Evolutionary conservation across 768 basidiomycete genomes (phyloP).

Genomic region (Omphalotus guepiniiformis): DNA sequence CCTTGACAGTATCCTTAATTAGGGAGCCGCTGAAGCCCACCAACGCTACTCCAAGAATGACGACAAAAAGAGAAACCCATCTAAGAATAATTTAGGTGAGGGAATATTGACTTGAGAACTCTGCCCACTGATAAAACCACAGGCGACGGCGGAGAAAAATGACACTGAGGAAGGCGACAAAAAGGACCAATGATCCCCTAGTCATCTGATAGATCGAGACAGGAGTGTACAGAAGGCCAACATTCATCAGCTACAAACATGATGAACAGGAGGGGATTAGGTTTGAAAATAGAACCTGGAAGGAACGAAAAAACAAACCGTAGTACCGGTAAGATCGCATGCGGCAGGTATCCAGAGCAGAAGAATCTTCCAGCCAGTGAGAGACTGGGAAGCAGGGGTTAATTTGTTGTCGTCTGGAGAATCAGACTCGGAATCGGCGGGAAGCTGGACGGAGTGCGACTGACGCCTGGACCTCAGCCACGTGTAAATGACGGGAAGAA

Average conservation of each 20-base stretch:
- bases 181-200: slow-evolving; percentile 87
- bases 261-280: slow-evolving; percentile 5
- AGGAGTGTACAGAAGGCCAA: slow-evolving; percentile 92
- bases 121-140: slow-evolving; percentile 79
- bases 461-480: slow-evolving; percentile 49
- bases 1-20: slow-evolving; percentile 67
- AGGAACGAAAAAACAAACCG: slow-evolving; percentile 43
- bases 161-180: slow-evolving; percentile 89
- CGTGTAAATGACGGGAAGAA: slow-evolving; percentile 77
- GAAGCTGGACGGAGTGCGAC: slow-evolving; percentile 49
- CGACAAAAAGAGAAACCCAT: slow-evolving; percentile 87
- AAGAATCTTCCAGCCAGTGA: slow-evolving; percentile 66
- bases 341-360: slow-evolving; percentile 85
- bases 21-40: slow-evolving; percentile 91
- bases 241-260: slow-evolving; percentile 76
- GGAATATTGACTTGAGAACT: not conserved
- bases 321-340: slow-evolving; percentile 90
- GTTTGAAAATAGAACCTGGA: not conserved
- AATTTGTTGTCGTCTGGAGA: slow-evolving; percentile 24
- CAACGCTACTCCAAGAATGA: slow-evolving; percentile 78
- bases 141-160: slow-evolving; percentile 83
- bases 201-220: slow-evolving; percentile 99
- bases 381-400: slow-evolving; percentile 31
- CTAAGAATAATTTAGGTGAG: slow-evolving; percentile 32
- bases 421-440: slow-evolving; percentile 46